phyloP scores from a whole-genome alignment of 148 eudicot genomes.

The Vaccinium corymbosum region DNA sequence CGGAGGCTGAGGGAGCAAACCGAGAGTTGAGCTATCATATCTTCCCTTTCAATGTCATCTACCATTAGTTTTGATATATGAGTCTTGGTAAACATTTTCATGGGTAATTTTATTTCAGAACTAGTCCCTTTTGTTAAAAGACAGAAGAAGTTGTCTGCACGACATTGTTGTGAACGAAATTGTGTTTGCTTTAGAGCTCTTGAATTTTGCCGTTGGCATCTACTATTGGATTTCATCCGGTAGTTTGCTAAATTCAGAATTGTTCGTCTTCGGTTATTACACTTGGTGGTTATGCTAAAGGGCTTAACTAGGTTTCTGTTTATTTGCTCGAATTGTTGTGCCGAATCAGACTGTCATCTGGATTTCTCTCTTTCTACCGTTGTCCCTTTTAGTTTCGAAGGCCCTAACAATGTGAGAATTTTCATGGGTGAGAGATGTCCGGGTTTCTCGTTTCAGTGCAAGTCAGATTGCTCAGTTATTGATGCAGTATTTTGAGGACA shows the following conservation, averaged over 20 bases:
- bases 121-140: not conserved
- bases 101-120: not conserved
- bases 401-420: too few relatives aligned
- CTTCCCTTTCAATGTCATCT: not conserved
- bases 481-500: too few relatives aligned
- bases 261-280: not conserved
- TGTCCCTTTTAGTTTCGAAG: too few relatives aligned
- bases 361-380: too few relatives aligned
- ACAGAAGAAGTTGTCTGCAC: not conserved
- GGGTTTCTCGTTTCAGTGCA: too few relatives aligned
- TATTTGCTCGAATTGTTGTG: too few relatives aligned
- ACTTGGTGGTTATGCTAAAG: not conserved
- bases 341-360: too few relatives aligned
- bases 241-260: not conserved
- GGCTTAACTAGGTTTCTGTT: not conserved
- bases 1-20: conserved; percentile 91
- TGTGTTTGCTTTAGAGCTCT: not conserved
- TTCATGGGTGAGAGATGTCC: too few relatives aligned
- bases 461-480: too few relatives aligned
- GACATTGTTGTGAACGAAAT: not conserved
- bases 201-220: not conserved
- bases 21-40: conserved; percentile 39
- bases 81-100: not conserved
- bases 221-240: not conserved
- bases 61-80: not conserved